Base-by-base conservation (phyloP, 2,329 filamentous ascomycete species). In the Fusarium mundagurra region DNA sequence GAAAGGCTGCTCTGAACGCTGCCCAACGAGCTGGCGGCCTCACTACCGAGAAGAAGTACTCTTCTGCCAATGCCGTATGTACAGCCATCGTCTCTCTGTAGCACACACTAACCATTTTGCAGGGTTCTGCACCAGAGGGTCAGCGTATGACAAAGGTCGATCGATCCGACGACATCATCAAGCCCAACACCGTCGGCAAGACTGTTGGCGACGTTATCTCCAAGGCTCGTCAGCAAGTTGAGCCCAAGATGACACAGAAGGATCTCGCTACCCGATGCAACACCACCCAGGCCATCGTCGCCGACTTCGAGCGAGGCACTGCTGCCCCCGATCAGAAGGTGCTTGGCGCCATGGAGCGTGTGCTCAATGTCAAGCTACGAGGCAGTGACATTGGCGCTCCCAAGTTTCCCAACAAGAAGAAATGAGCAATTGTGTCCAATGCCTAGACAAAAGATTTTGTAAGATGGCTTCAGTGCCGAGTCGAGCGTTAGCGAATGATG, bases 131-230 rank as follows among this genome's bases (percentile, higher is more conserved):
- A 61, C 78, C 78, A 76, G 96, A 98, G 86, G 96, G 96, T 78
- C 96, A 99, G 86, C 95, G 94, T 82, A 89, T 98, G 76, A 98
- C 96, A 77, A 98, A 98, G 88, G 95, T 99, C 84, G 96, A 98
- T 88, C 95, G 96, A 78, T 92, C 92, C 82, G 95, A 98, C 88
- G 96, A 98, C 83, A 98, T 98, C 86, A 92, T 98, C 85, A 98
- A 98, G 88, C 95, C 95, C 81, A 97, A 97, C 87, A 97, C 94
- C 53, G 88, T 98, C 67, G 94, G 95, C 82, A 88, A 89, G 80
- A 88, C 90, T 64, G 94, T 98, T 75, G 94, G 93, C 80, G 91
- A 94, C 76, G 93, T 92, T 75, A 98, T 98, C 86, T 89, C 91
- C 80, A 89, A 92, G 80, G 90, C 93, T 64, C 93, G 96, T 75